These are phyloP conservation scores for Crucibulum laeve DNA, from an alignment of 768 basidiomycete genomes.

Conservation along the genomic window DNA sequence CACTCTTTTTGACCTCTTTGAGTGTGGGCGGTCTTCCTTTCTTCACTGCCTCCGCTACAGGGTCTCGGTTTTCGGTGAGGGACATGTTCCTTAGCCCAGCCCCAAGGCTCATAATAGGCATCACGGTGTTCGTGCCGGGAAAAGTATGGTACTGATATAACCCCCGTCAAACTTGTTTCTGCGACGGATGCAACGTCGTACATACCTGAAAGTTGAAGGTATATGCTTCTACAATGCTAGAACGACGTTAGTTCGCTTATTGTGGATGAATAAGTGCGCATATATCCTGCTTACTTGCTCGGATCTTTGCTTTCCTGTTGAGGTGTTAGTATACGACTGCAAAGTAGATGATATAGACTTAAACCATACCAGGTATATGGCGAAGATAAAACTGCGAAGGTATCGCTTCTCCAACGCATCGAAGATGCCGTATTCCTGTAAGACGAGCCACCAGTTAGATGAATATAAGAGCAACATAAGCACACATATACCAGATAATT, in stretches of 20 bases:
- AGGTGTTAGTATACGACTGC: slow-evolving; percentile 4
- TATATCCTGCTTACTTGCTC: slow-evolving; percentile 57
- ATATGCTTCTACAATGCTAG: slow-evolving; percentile 82
- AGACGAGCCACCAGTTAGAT: slow-evolving; percentile 2
- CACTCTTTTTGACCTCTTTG: slow-evolving; percentile 75
- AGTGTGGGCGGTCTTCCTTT: slow-evolving; percentile 67
- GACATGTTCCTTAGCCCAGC: slow-evolving; percentile 52
- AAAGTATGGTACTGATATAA: slow-evolving; percentile 60
- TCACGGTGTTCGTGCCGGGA: slow-evolving; percentile 50
- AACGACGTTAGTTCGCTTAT: background rate
- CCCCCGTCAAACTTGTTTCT: background rate
- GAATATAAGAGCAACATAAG: background rate
- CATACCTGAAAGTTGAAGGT: slow-evolving; percentile 80
- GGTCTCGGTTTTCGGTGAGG: slow-evolving; percentile 38
- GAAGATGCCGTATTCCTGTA: slow-evolving; percentile 80
- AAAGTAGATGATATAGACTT: background rate
- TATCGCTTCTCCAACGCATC: slow-evolving; percentile 84
- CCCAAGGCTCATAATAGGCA: slow-evolving; percentile 75
- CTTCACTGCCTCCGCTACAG: slow-evolving; percentile 53
- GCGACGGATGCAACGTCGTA: background rate
- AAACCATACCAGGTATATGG: slow-evolving; percentile 67
- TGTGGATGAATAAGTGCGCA: slow-evolving; percentile 8
- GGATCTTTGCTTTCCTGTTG: slow-evolving; percentile 79
- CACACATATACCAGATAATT: slow-evolving; percentile 58
- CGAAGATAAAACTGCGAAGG: slow-evolving; percentile 81